Evolutionary conservation across 2,329 filamentous ascomycete genomes (phyloP), one percentile per base, ranked within the genome.

Genomic region (Rugonectria rugulosa): DNA sequence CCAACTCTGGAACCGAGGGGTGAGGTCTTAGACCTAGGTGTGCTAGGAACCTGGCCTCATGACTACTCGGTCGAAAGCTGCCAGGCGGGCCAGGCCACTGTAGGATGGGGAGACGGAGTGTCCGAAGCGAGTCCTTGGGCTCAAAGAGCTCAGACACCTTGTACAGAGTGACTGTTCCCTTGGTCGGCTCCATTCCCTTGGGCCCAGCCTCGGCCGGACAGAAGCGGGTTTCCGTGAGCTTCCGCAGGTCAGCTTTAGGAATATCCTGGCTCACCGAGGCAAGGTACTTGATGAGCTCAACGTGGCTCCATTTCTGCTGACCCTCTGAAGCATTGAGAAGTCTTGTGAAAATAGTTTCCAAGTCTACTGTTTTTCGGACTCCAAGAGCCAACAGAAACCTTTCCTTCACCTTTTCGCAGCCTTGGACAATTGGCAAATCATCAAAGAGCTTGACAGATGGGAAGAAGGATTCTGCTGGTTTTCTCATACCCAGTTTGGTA

Each of bases 361-460:
- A 79, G 64, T 99, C 95, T 17, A 99, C 88, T 0, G 95, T 99
- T 77, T 98, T 98, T 56, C 95, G 87, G 21, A 99, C 93, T 3
- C 95, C 94, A 26, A 99, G 79, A 2, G 90, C 85, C 3, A 83
- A 77, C 37, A 99, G 75, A 59, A 99, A 91, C 71, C 96, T 97
- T 40, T 98, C 94, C 70, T 97, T 98, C 11, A 97, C 84, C 26
- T 87, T 85, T 34, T 88, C 86, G 37, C 93, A 86, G 11, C 85
- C 86, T 61, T 88, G 85, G 2, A 98, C 87, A 11, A 89, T 88
- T 0, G 95, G 93, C 14, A 99, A 79, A 70, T 99, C 95, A 59
- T 97, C 92, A 68, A 99, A 99, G 1, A 99, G 79, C 71, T 92
- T 95, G 31, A 99, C 95, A n/a, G 86, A 89, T 2, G 91, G 87